These are phyloP conservation scores for Tetrahymena malaccensis DNA, from an alignment of 73 alveolate genomes.

Conservation along the genomic window DNA sequence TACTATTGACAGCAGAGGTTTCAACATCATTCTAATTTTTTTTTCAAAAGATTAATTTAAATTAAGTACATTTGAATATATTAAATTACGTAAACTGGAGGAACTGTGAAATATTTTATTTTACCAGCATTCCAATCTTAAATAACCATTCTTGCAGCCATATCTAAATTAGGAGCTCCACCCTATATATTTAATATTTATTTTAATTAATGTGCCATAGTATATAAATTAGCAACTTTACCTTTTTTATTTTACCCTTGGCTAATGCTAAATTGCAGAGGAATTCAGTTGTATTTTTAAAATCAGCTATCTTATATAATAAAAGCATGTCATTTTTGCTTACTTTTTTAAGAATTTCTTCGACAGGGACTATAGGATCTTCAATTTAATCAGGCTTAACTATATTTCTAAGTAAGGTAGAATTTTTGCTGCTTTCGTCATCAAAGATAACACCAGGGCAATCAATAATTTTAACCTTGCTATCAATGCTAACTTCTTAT, in stretches of 20 bases:
- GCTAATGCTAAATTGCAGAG: constrained; percentile 77
- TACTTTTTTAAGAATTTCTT: constrained; percentile 73
- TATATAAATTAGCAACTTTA: background rate
- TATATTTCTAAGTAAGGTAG: constrained; percentile 75
- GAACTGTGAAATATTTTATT: constrained; percentile 78
- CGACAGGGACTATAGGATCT: constrained; percentile 86
- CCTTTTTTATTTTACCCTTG: constrained; percentile 74
- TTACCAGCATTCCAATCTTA: constrained; percentile 88
- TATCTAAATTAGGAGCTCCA: constrained; percentile 87
- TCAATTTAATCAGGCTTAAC: constrained; percentile 80
- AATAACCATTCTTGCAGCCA: constrained; percentile 89
- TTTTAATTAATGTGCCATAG: background rate
- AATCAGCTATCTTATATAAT: constrained; percentile 70
- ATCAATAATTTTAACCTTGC: constrained; percentile 83
- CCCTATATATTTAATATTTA: constrained; percentile 34
- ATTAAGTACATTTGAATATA: background rate
- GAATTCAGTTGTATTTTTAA: constrained; percentile 64
- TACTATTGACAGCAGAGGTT: background rate
- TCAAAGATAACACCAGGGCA: constrained; percentile 97
- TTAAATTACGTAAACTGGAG: constrained; percentile 48
- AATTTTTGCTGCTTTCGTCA: constrained; percentile 50
- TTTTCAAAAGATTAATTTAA: background rate
- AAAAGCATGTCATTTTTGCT: constrained; percentile 59
- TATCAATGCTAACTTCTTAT: constrained; percentile 92
- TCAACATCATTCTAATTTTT: background rate